Base-by-base conservation (phyloP, 176 grass and related monocot genomes). In the Ananas comosus region DNA sequence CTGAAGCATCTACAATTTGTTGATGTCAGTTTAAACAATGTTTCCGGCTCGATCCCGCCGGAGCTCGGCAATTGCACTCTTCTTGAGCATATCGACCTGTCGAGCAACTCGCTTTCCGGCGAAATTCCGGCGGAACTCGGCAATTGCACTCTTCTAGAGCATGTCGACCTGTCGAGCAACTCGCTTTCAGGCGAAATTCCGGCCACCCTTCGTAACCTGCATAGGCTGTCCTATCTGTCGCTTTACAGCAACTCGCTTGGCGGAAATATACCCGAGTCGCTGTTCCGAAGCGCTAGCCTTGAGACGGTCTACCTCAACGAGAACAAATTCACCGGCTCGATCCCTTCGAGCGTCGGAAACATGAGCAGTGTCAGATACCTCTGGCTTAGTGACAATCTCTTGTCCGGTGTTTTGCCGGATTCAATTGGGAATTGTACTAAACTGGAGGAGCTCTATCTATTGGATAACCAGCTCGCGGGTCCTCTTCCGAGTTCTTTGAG, bases 341-440 rank as follows among this genome's bases (percentile, higher is more conserved):
- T 96, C 4, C 82, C 85, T 73, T 59, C 18, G 13, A 71, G 79
- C 0, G 51, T 86, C 57, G 74, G 72, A 76, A 79, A 81, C 51
- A 72, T 72, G 75, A 53, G 59, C 53, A 86, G 22, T 17, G 70
- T 96, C 61, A 74, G 53, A 59, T 48, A 0, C 27, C 69, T 96
- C 7, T 86, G 75, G 85, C 68, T 91, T 13, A 0, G 17, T 13
- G 2, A 11, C 3, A 96, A 96, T 68, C 72, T 57, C 49, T 28
- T 96, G 9, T 80, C 82, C 18, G 88, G 92, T 65, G 52, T 68
- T 69, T 42, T 96, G 65, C 88, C 88, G 0, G 66, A 51, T 78
- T 96, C 88, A 53, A 78, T 91, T 64, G 75, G 83, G 47, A 91
- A 91, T 68, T 91, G 82, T 72, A 78, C 65, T 21, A 78, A 78